These are phyloP conservation scores for Ustilago sp. DNA, from an alignment of 1,284 basidiomycete species.

Conservation along the genomic window DNA sequence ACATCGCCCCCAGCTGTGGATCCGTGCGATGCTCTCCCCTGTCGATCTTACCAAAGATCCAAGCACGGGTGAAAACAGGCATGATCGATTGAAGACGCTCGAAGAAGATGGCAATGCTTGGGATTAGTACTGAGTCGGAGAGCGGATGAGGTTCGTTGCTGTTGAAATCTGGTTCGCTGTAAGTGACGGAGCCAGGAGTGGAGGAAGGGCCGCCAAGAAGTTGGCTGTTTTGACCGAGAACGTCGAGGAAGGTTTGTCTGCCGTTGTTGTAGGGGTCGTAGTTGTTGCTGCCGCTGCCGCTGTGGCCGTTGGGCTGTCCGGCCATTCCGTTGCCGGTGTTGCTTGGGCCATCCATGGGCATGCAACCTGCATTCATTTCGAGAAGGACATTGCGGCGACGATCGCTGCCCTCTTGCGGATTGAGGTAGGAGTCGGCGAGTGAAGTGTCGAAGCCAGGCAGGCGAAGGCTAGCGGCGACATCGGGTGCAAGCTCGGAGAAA, in stretches of 20 bases:
- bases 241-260: slow-evolving; percentile 46
- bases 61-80: slow-evolving; percentile 65
- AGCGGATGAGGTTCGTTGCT: slow-evolving; percentile 52
- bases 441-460: slow-evolving; percentile 58
- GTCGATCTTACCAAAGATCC: slow-evolving; percentile 61
- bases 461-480: slow-evolving; percentile 43
- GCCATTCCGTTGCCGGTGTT: slow-evolving; percentile 11
- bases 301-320: slow-evolving; percentile 9
- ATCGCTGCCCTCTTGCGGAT: slow-evolving; percentile 40
- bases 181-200: slow-evolving; percentile 39
- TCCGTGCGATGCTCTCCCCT: slow-evolving; percentile 58
- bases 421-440: slow-evolving; percentile 60
- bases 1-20: slow-evolving; percentile 63
- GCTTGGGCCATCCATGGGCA: slow-evolving; percentile 12
- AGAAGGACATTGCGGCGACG: slow-evolving; percentile 47
- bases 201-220: slow-evolving; percentile 26
- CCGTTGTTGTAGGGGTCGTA: slow-evolving; percentile 27
- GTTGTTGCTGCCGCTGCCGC: slow-evolving; percentile 5
- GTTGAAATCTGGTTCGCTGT: slow-evolving; percentile 26
- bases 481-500: slow-evolving; percentile 49
- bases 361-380: slow-evolving; percentile 31
- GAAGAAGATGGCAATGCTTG: slow-evolving; percentile 65
- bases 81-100: slow-evolving; percentile 65
- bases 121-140: slow-evolving; percentile 57
- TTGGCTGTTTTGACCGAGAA: slow-evolving; percentile 43